Evolutionary conservation across 2,329 filamentous ascomycete genomes (phyloP).

Genomic region (Cordyceps militaris): DNA sequence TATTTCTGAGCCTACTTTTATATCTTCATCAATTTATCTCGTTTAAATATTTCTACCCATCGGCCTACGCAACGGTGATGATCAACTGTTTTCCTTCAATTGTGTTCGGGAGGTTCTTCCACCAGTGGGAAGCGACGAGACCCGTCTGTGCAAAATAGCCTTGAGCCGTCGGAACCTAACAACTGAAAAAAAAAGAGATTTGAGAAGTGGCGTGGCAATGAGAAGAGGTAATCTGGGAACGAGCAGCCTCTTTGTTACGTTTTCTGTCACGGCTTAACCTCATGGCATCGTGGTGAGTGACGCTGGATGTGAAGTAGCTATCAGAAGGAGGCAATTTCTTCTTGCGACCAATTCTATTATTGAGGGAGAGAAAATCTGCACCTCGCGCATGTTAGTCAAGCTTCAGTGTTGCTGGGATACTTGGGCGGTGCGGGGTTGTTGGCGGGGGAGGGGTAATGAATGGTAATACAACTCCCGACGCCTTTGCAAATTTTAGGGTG

Average conservation of each 20-base stretch:
- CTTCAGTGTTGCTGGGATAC: background rate
- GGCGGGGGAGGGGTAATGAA: constrained; percentile 3
- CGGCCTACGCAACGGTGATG: background rate
- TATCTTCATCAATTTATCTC: background rate
- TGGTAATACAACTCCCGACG: background rate
- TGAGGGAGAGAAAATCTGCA: too few species aligned
- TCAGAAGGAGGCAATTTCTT: too few species aligned
- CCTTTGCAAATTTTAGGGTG: background rate
- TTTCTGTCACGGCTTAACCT: too few species aligned
- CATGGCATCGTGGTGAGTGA: too few species aligned
- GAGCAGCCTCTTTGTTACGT: too few species aligned
- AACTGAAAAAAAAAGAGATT: too few species aligned
- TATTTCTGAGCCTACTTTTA: background rate
- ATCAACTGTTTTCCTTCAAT: background rate
- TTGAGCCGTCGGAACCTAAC: background rate
- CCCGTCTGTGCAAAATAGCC: background rate
- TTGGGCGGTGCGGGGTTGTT: constrained; percentile 1
- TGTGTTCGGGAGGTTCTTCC: background rate
- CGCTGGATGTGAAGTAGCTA: too few species aligned
- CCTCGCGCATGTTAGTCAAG: background rate
- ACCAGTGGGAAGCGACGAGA: constrained; percentile 3
- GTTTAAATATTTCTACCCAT: background rate
- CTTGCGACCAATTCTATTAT: too few species aligned
- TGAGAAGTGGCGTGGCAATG: too few species aligned
- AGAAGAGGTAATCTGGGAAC: too few species aligned